Evolutionary conservation across 1,139 yeast species (phyloP), one percentile per base, ranked within the genome.

Genomic region (Zygosaccharomyces pseudobailii): DNA sequence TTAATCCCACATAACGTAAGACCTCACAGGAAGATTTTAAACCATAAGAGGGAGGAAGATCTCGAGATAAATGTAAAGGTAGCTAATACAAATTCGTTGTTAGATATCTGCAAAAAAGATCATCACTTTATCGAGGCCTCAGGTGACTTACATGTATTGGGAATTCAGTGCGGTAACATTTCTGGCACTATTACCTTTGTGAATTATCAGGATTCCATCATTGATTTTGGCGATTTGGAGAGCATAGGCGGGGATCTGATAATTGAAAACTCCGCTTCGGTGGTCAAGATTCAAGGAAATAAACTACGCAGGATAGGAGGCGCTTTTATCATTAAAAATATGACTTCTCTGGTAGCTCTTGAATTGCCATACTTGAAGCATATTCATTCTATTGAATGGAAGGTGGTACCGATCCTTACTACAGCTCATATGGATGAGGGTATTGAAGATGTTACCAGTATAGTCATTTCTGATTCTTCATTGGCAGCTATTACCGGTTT

Each of bases 381-480:
- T 13, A 76, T 82, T 24, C 72, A 71, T 45, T 63, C 67, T 0
- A 65, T 85, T 32, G 75, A 80, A 49, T 84, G 90, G 90, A 73
- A 71, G 55, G 83, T 85, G 22, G 72, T 84, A 40, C 92, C 94
- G n/a, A 80, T 84, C 40, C 73, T 85, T 57, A 79, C 82, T 48
- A 74, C 74, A 32, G 78, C 81, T 23, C 66, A 70, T 40, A 73
- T 84, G 53, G 74, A 73, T 47, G 65, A 68, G 40, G 79, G 79
- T n/a, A 71, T 84, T 45, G 65, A 68, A 33, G 71, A 73, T 6
- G 67, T 82, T 27, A 73, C 73, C 51, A 76, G 80, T 47, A 74
- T 85, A 28, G 71, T 74, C 3, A 74, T 85, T 49, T 77, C 88
- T 3, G 92, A 85, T 63, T 83, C 92, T 3, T 82, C 90, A 1